phyloP scores from a whole-genome alignment of 331 rosid genomes.

The Malus hybrid region DNA sequence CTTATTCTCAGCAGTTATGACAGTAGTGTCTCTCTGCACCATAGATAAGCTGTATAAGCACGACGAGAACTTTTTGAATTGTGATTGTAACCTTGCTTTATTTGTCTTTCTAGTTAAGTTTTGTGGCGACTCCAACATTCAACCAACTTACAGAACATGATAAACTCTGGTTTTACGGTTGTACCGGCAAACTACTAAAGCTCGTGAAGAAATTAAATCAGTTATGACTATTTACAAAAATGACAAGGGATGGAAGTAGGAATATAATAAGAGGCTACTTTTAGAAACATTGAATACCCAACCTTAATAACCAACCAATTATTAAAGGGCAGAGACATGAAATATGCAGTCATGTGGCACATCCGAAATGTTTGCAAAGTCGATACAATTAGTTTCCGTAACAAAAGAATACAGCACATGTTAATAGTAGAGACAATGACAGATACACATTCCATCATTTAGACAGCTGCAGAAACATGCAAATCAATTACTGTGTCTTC shows the following conservation, averaged over 20 bases:
- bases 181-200: neutral
- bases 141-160: neutral
- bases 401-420: neutral
- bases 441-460: neutral
- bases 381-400: neutral
- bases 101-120: neutral
- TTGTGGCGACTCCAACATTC: neutral
- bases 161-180: neutral
- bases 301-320: neutral
- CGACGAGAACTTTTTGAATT: neutral
- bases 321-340: neutral
- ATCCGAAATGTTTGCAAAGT: neutral
- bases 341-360: neutral
- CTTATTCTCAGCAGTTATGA: constrained; percentile 57
- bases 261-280: neutral
- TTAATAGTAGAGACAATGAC: neutral
- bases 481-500: neutral
- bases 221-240: neutral
- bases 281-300: neutral
- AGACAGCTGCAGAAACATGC: neutral
- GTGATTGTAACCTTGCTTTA: neutral
- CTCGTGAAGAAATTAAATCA: neutral
- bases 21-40: constrained; percentile 79
- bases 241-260: neutral
- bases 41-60: constrained; percentile 1